Percentiles rank a stretch among this genome's conserved stretches.
Conservation (phyloP, 2,329 filamentous ascomycete species). For the Aspergillus piperis region DNA sequence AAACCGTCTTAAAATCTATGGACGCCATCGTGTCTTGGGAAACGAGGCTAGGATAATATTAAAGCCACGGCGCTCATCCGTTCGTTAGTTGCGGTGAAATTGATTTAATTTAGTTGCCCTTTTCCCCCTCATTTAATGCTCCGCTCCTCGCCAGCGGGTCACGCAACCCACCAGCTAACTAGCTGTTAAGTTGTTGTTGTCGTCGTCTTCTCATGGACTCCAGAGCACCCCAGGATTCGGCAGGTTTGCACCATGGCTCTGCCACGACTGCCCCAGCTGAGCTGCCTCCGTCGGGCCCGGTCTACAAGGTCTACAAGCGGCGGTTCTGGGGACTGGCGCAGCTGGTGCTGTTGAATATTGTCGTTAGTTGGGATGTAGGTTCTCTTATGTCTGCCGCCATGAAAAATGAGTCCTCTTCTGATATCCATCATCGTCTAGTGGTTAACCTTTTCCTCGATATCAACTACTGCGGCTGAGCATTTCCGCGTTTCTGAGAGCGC, state of each 20-base stretch:
- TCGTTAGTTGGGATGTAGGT: slow-evolving; percentile 92
- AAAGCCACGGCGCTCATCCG: neutral
- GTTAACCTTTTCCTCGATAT: slow-evolving; percentile 88
- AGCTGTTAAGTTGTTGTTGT: too few relatives aligned
- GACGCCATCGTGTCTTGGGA: neutral
- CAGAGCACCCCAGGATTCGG: slow-evolving; percentile 3
- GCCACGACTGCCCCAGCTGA: slow-evolving; percentile 1
- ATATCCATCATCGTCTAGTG: slow-evolving; percentile 57
- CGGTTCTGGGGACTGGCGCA: slow-evolving; percentile 86
- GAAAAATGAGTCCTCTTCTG: neutral
- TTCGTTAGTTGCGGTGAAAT: neutral
- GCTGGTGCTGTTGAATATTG: slow-evolving; percentile 83
- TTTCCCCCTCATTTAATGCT: slow-evolving; percentile 4
- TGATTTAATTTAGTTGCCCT: neutral
- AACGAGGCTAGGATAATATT: neutral
- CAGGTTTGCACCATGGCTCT: slow-evolving; percentile 9
- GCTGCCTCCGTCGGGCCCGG: slow-evolving; percentile 23
- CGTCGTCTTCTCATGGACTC: slow-evolving; percentile 7
- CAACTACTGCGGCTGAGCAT: slow-evolving; percentile 70
- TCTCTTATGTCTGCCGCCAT: neutral
- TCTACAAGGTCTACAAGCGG: slow-evolving; percentile 71
- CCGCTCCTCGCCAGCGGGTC: neutral
- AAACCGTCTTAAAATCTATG: neutral
- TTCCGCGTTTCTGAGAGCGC: slow-evolving; percentile 72
- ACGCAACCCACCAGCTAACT: neutral